A percentile compares a stretch with the other conserved stretches of the same genome.
Conservation (phyloP, 129 eudicot genomes). For the Gnaphalium uliginosum region DNA sequence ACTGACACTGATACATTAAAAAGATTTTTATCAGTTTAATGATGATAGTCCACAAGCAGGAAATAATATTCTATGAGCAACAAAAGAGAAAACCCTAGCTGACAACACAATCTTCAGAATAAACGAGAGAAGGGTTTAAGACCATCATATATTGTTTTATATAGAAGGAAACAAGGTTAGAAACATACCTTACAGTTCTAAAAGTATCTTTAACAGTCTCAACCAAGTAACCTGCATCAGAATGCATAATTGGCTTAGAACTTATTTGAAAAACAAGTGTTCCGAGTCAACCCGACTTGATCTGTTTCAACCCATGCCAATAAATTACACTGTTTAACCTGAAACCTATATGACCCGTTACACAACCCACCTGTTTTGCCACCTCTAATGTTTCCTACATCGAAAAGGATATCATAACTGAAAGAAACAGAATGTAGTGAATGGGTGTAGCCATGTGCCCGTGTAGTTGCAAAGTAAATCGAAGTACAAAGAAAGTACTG, state of each 20-base stretch:
- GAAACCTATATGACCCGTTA: constrained; percentile 2
- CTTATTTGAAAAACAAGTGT: neutral
- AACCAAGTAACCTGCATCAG: constrained; percentile 76
- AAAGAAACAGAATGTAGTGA: constrained; percentile 14
- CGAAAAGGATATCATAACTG: neutral
- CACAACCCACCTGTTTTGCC: constrained; percentile 6
- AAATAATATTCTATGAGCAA: constrained; percentile 5
- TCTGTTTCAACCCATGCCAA: neutral
- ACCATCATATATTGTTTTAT: neutral
- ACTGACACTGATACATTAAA: constrained; percentile 61
- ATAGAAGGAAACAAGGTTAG: constrained; percentile 1
- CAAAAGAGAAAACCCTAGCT: constrained; percentile 12
- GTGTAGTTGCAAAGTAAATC: neutral
- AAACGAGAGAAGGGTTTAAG: neutral
- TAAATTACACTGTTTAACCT: neutral
- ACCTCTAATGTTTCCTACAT: neutral
- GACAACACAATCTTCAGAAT: constrained; percentile 18
- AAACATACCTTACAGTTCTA: constrained; percentile 59
- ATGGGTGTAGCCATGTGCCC: neutral
- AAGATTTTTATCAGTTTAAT: constrained; percentile 27
- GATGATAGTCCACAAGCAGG: constrained; percentile 22
- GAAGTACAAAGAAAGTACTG: constrained; percentile 5
- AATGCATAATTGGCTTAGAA: constrained; percentile 17
- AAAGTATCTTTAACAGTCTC: constrained; percentile 64
- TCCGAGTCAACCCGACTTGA: neutral